These are phyloP conservation scores for Hypoxylon perforatum DNA, from an alignment of 495 filamentous ascomycete genomes.

Conservation along the genomic window DNA sequence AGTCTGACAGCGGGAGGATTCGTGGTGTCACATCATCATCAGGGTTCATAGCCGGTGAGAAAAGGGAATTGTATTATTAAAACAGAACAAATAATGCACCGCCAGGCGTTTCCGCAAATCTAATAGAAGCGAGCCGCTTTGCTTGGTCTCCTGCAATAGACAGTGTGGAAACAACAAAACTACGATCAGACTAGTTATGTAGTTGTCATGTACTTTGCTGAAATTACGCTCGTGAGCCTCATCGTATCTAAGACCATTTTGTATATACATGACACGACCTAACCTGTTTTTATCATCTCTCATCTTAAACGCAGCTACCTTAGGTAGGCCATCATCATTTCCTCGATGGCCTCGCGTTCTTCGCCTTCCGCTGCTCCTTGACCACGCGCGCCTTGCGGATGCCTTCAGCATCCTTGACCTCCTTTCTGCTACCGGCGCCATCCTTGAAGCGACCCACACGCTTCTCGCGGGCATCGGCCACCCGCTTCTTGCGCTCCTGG, in stretches of 20 bases:
- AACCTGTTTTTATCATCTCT: background rate
- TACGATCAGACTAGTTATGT: too few species aligned
- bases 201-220: too few species aligned
- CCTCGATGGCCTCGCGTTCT: constrained; percentile 87
- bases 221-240: background rate
- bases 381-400: constrained; percentile 83
- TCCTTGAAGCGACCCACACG: constrained; percentile 76
- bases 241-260: too few species aligned
- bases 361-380: constrained; percentile 80
- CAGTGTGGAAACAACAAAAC: constrained; percentile 26
- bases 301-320: background rate
- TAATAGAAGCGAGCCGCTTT: constrained; percentile 25
- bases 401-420: constrained; percentile 83
- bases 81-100: constrained; percentile 40
- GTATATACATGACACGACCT: background rate
- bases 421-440: constrained; percentile 72
- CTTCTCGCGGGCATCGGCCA: constrained; percentile 86
- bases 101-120: constrained; percentile 34
- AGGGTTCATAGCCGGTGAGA: background rate
- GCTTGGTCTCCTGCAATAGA: constrained; percentile 41
- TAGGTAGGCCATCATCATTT: constrained; percentile 50
- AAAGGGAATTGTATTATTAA: constrained; percentile 40
- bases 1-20: background rate
- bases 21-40: background rate
- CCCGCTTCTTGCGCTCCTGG: constrained; percentile 88